These are phyloP conservation scores for Penicillium cinerascens DNA, from an alignment of 495 filamentous ascomycete species.

Conservation along the genomic window DNA sequence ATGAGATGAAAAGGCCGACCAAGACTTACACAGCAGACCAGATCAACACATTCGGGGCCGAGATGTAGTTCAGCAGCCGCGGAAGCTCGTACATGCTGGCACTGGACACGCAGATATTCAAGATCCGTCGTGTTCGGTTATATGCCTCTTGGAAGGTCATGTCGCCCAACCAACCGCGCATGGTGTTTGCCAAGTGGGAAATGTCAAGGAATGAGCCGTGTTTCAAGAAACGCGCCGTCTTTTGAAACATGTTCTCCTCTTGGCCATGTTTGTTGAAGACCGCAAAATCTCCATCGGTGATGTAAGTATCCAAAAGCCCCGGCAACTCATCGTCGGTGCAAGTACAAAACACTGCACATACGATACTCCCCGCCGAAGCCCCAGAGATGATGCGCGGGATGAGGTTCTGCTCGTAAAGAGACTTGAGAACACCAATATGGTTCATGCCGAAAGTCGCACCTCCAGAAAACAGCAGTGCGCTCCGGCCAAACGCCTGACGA, in stretches of 20 bases:
- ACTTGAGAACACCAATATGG: constrained; percentile 90
- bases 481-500: constrained; percentile 84
- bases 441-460: constrained; percentile 96
- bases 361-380: constrained; percentile 91
- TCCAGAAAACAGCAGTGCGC: constrained; percentile 81
- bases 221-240: constrained; percentile 72
- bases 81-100: constrained; percentile 85
- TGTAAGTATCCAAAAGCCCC: constrained; percentile 64
- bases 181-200: constrained; percentile 70
- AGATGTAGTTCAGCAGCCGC: constrained; percentile 85
- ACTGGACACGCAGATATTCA: constrained; percentile 90
- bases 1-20: neutral
- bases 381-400: constrained; percentile 92
- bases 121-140: constrained; percentile 81
- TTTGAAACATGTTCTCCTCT: constrained; percentile 64
- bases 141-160: constrained; percentile 96
- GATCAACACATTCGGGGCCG: constrained; percentile 88
- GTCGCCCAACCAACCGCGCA: constrained; percentile 75
- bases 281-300: constrained; percentile 67
- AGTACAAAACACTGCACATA: constrained; percentile 80
- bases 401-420: constrained; percentile 68
- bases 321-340: constrained; percentile 83
- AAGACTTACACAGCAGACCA: constrained; percentile 84
- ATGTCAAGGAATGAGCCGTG: constrained; percentile 82
- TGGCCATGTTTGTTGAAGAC: constrained; percentile 76